These are phyloP conservation scores for Fraxinus americana DNA, from an alignment of 257 asterid species.

Conservation along the genomic window DNA sequence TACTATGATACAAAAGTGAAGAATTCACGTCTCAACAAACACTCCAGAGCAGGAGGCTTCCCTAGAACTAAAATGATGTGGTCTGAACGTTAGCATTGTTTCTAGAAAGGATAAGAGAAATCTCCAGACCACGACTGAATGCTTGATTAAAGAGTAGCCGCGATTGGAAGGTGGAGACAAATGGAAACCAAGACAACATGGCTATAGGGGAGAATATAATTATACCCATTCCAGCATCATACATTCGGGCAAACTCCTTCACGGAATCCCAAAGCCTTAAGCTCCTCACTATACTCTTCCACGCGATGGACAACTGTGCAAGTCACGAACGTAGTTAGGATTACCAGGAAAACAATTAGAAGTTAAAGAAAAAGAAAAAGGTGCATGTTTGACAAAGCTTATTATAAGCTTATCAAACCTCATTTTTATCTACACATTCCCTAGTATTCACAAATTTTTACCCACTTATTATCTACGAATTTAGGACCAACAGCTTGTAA, in stretches of 20 bases:
- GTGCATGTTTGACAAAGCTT: background rate
- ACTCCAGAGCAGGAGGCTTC: background rate
- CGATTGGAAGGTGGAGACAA: constrained; percentile 95
- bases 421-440: too few species aligned
- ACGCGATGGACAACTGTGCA: constrained; percentile 74
- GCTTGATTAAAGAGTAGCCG: constrained; percentile 98
- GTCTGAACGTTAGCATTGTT: constrained; percentile 91
- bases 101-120: constrained; percentile 95
- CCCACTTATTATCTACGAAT: too few species aligned
- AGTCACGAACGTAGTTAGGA: background rate
- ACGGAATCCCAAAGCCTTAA: constrained; percentile 96
- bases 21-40: constrained; percentile 6
- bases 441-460: too few species aligned
- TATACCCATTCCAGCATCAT: constrained; percentile 99
- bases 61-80: constrained; percentile 41
- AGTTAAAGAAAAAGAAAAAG: background rate
- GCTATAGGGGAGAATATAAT: constrained; percentile 79
- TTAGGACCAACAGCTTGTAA: too few species aligned
- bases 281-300: constrained; percentile 71
- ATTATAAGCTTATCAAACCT: too few species aligned
- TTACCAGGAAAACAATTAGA: background rate
- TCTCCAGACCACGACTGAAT: constrained; percentile 98
- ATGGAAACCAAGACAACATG: constrained; percentile 90
- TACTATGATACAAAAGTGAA: background rate
- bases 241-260: constrained; percentile 91